A percentile compares a stretch with the other conserved stretches of the same genome.
Evolutionary conservation across 148 eudicot genomes (phyloP).

Genomic region (Agrostemma githago): DNA sequence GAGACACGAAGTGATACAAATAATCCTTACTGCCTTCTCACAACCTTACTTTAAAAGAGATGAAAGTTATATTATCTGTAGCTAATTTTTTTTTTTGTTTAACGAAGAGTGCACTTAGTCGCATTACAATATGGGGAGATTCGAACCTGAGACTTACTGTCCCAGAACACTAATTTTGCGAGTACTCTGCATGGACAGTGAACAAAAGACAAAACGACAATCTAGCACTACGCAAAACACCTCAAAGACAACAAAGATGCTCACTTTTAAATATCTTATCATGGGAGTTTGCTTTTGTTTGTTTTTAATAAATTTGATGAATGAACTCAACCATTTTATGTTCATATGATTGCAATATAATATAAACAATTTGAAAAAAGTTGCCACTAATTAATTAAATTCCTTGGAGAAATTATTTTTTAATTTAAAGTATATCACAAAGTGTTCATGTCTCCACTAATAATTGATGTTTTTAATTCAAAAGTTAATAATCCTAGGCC

Average conservation of each 20-base stretch:
- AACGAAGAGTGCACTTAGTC: no score
- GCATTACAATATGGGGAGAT: no score
- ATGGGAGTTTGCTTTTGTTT: constrained; percentile 3
- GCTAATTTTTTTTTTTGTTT: no score
- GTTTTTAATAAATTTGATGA: neutral
- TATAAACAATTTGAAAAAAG: neutral
- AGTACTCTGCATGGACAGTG: neutral
- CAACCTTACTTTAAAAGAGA: no score
- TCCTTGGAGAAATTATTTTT: neutral
- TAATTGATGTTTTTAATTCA: neutral
- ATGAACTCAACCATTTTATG: neutral
- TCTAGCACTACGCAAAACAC: constrained; percentile 6
- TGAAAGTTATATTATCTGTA: no score
- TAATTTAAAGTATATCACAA: neutral
- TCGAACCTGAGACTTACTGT: no score
- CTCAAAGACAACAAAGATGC: constrained; percentile 16
- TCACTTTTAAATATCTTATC: constrained; percentile 16
- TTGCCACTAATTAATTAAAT: neutral
- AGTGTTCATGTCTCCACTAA: neutral
- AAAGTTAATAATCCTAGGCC: neutral
- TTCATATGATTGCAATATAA: constrained; percentile 1
- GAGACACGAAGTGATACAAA: no score
- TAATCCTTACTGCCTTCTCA: no score
- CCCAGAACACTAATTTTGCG: no score
- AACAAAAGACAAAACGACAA: constrained; percentile 5